Evolutionary conservation across 1,284 basidiomycete species (phyloP).

Genomic region (Malassezia cuniculi): DNA sequence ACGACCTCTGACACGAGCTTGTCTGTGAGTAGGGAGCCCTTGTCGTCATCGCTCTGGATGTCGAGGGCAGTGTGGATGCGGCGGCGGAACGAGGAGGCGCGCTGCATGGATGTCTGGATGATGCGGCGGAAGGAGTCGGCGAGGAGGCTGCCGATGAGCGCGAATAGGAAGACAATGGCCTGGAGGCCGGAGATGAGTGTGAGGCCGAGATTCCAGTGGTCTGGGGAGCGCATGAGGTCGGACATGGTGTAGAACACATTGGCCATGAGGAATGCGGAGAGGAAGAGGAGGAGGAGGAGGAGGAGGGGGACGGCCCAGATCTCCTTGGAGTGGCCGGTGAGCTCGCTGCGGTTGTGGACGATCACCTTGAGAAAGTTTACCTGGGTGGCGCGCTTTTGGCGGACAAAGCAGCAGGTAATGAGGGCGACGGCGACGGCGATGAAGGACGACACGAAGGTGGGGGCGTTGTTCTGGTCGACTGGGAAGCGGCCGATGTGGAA

Average conservation of each 20-base stretch:
- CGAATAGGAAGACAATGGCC: slow-evolving; percentile 7
- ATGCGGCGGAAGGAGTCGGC: slow-evolving; percentile 3
- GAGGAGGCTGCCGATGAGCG: slow-evolving; percentile 5
- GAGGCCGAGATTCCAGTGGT: slow-evolving; percentile 7
- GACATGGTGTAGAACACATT: slow-evolving; percentile 6
- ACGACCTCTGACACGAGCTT: slow-evolving; percentile 3
- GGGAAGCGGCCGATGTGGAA: slow-evolving; percentile 4
- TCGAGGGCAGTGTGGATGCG: neutral
- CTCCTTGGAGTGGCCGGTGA: slow-evolving; percentile 1
- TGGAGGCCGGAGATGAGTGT: slow-evolving; percentile 8
- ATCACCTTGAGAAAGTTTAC: slow-evolving; percentile 6
- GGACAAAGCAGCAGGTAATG: neutral
- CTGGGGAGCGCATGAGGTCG: slow-evolving; percentile 2
- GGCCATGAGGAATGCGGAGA: slow-evolving; percentile 9
- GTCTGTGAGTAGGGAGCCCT: neutral
- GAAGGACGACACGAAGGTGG: slow-evolving; percentile 6
- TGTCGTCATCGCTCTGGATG: neutral
- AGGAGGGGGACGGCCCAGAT: slow-evolving; percentile 7
- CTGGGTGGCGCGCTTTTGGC: slow-evolving; percentile 4
- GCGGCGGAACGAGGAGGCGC: no score
- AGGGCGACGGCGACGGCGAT: slow-evolving; percentile 3
- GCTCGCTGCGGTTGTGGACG: neutral
- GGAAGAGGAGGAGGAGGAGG: slow-evolving; percentile 4
- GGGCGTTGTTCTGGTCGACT: slow-evolving; percentile 8
- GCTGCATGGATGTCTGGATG: neutral